Evolutionary conservation across 2,329 filamentous ascomycete species (phyloP).

Genomic region (Pleoardoris graminearum): DNA sequence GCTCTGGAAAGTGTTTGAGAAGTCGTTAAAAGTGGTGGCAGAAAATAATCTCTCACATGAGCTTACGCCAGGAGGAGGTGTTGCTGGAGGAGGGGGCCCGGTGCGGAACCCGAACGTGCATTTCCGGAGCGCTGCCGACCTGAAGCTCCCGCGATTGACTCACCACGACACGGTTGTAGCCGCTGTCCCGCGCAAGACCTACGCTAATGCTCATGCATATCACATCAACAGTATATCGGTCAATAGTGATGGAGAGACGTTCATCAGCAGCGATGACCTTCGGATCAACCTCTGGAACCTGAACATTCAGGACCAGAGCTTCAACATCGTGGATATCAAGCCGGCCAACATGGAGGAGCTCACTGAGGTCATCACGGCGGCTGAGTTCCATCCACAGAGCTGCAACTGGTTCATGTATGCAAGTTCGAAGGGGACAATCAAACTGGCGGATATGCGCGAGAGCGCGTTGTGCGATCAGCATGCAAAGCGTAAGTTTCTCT

Average conservation of each 20-base stretch:
- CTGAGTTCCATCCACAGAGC: slow-evolving; percentile 93
- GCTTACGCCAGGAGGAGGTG: slow-evolving; percentile 73
- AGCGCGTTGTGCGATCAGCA: slow-evolving; percentile 95
- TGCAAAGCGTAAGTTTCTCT: slow-evolving; percentile 76
- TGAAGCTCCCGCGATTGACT: slow-evolving; percentile 94
- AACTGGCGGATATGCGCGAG: slow-evolving; percentile 97
- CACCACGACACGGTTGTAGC: slow-evolving; percentile 98
- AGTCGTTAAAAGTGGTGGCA: slow-evolving; percentile 96
- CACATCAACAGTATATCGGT: slow-evolving; percentile 99
- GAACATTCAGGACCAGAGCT: slow-evolving; percentile 99
- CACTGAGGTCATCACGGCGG: slow-evolving; percentile 97
- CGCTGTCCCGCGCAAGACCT: slow-evolving; percentile 91
- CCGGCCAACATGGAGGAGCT: slow-evolving; percentile 99
- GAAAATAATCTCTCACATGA: slow-evolving; percentile 98
- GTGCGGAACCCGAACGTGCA: slow-evolving; percentile 72
- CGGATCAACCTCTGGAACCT: slow-evolving; percentile 99
- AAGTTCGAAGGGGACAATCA: slow-evolving; percentile 98
- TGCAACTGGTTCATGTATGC: slow-evolving; percentile 99
- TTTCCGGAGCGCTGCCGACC: slow-evolving; percentile 78
- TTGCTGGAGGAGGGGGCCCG: slow-evolving; percentile 75
- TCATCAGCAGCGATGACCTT: slow-evolving; percentile 97
- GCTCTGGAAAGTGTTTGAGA: slow-evolving; percentile 99
- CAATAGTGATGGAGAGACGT: slow-evolving; percentile 98
- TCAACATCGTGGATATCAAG: slow-evolving; percentile 99
- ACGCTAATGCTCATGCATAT: slow-evolving; percentile 97